A percentile compares a stretch with the other conserved stretches of the same genome.
Conservation (phyloP, 208 protist species). For the Balamuthia mandrillaris region DNA sequence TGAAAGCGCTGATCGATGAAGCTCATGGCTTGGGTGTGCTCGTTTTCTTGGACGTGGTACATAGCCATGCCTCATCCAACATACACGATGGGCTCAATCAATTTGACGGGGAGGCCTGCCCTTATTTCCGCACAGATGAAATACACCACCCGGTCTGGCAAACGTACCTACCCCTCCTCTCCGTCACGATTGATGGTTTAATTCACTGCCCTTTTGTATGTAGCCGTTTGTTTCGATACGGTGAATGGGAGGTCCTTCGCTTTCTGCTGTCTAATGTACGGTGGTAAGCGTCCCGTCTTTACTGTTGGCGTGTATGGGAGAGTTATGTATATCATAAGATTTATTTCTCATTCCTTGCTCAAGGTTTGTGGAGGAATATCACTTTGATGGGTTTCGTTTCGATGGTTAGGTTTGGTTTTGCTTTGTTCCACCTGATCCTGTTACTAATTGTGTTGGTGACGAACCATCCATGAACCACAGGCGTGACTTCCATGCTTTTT, state of each 20-base stretch:
- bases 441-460: too few species aligned
- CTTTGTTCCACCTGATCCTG: too few species aligned
- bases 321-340: neutral
- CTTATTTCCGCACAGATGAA: constrained; percentile 66
- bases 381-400: constrained; percentile 88
- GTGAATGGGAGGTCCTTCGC: constrained; percentile 74
- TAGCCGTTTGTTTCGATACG: constrained; percentile 83
- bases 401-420: too few species aligned
- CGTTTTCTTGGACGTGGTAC: constrained; percentile 83
- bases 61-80: constrained; percentile 79
- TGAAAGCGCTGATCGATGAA: constrained; percentile 80
- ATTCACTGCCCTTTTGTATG: neutral
- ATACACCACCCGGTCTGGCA: constrained; percentile 52
- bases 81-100: constrained; percentile 79
- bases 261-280: constrained; percentile 80
- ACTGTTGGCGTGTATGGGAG: constrained; percentile 30
- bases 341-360: neutral
- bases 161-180: neutral
- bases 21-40: constrained; percentile 70
- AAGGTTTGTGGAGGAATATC: constrained; percentile 69
- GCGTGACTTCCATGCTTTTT: constrained; percentile 87
- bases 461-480: too few species aligned
- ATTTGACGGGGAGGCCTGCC: constrained; percentile 76
- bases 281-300: constrained; percentile 67
- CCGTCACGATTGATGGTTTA: neutral